Percentiles rank a stretch among this genome's conserved stretches.
These are phyloP conservation scores for Echeveria elegans DNA, from an alignment of 164 flowering plant genomes.

Conservation along the genomic window DNA sequence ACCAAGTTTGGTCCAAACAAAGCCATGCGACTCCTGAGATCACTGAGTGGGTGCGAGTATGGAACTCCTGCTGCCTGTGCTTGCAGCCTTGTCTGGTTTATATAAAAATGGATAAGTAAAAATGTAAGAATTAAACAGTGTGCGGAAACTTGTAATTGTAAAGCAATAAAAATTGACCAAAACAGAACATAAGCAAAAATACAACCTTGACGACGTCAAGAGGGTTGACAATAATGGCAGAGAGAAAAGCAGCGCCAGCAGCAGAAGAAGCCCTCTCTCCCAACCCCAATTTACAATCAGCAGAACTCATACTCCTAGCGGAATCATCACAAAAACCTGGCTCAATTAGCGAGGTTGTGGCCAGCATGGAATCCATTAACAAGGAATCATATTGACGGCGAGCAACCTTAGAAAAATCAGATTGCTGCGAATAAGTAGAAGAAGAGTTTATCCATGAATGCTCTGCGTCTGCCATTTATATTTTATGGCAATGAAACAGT, in stretches of 20 bases:
- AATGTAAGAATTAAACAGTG: not conserved
- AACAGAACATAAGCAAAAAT: not conserved
- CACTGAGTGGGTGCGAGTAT: not conserved
- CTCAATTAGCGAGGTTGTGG: not conserved
- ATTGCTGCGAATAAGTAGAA: too few species aligned
- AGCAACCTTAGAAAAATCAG: too few species aligned
- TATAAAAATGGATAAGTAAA: not conserved
- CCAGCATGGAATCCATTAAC: not conserved
- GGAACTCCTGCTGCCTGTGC: not conserved
- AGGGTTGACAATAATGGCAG: constrained; percentile 5
- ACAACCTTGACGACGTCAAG: not conserved
- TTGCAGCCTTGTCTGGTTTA: not conserved
- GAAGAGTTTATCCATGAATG: too few species aligned
- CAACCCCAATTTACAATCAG: constrained; percentile 4
- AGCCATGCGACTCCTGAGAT: not conserved
- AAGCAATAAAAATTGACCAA: not conserved
- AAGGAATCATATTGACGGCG: too few species aligned
- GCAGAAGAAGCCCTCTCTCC: constrained; percentile 8
- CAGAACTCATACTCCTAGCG: too few species aligned
- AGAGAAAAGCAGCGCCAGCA: constrained; percentile 8
- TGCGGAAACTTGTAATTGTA: not conserved
- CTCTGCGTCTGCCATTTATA: too few species aligned
- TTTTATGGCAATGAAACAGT: too few species aligned
- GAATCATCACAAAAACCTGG: not conserved
- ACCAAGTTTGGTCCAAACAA: not conserved